Evolutionary conservation across 1,284 basidiomycete species (phyloP).

Genomic region (Irpex sp.): DNA sequence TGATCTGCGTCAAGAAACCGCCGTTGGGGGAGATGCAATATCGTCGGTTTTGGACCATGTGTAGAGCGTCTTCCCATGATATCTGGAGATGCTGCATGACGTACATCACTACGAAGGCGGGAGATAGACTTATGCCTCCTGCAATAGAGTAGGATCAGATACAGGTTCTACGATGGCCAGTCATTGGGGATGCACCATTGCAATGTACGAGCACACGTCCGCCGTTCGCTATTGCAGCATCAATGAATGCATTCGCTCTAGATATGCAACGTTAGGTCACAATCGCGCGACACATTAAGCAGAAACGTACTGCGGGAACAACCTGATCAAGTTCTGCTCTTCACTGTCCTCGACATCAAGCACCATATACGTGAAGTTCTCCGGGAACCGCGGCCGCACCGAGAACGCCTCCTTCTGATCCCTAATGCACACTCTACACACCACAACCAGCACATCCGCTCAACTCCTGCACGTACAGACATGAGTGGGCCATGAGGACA

Average conservation of each 20-base stretch:
- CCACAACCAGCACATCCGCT: too few species aligned
- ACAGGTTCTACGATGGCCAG: not conserved
- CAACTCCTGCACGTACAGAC: not conserved
- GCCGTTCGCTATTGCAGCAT: slow-evolving; percentile 58
- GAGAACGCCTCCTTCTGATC: slow-evolving; percentile 86
- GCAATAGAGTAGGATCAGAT: not conserved
- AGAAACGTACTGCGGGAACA: slow-evolving; percentile 67
- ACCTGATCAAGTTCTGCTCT: slow-evolving; percentile 84
- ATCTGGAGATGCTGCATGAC: slow-evolving; percentile 83
- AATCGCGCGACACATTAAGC: not conserved
- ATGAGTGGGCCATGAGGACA: slow-evolving; percentile 25
- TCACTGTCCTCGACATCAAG: slow-evolving; percentile 89
- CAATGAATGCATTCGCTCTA: slow-evolving; percentile 80
- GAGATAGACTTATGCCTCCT: slow-evolving; percentile 87
- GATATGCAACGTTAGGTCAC: not conserved
- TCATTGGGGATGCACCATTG: slow-evolving; percentile 57
- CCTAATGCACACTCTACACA: slow-evolving; percentile 78
- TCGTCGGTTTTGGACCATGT: slow-evolving; percentile 83
- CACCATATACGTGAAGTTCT: slow-evolving; percentile 75
- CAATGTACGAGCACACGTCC: slow-evolving; percentile 89
- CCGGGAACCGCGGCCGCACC: slow-evolving; percentile 82
- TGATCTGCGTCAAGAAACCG: slow-evolving; percentile 84
- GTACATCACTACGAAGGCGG: slow-evolving; percentile 89
- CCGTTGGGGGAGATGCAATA: slow-evolving; percentile 90
- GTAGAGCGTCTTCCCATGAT: slow-evolving; percentile 81